These are phyloP conservation scores for Cucumis hystrix DNA, from an alignment of 306 rosid genomes.

Conservation along the genomic window DNA sequence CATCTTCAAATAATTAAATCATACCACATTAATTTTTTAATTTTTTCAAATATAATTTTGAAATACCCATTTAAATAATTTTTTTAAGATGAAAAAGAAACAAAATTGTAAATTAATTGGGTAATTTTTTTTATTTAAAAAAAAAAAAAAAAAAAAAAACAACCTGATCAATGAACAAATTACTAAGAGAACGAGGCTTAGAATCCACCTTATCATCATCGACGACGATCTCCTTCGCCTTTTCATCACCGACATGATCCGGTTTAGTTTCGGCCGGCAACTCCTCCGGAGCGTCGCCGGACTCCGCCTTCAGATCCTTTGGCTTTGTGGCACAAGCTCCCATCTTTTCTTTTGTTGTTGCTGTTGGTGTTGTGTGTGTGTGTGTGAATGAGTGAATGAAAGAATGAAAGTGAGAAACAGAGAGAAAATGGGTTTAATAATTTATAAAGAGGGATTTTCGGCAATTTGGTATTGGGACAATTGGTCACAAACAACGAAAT, in stretches of 20 bases:
- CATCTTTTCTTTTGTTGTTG: neutral
- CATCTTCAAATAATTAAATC: neutral
- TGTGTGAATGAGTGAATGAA: neutral
- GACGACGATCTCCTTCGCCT: neutral
- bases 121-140: too few species aligned
- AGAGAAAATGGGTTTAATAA: neutral
- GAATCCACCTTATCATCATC: constrained; percentile 5
- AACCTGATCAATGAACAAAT: constrained; percentile 1
- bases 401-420: neutral
- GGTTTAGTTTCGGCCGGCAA: neutral
- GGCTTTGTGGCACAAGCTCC: constrained; percentile 15
- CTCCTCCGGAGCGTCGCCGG: constrained; percentile 1
- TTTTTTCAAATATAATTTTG: too few species aligned
- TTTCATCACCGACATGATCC: neutral
- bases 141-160: neutral
- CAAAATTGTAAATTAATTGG: too few species aligned
- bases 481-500: neutral
- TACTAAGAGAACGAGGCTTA: neutral
- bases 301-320: neutral
- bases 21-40: neutral
- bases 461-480: neutral
- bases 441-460: neutral
- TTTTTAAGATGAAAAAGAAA: too few species aligned
- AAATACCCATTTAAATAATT: too few species aligned
- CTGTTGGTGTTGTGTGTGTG: neutral